Evolutionary conservation across 108 stramenopile genomes (phyloP).

Genomic region (Schizochytrium sp.): DNA sequence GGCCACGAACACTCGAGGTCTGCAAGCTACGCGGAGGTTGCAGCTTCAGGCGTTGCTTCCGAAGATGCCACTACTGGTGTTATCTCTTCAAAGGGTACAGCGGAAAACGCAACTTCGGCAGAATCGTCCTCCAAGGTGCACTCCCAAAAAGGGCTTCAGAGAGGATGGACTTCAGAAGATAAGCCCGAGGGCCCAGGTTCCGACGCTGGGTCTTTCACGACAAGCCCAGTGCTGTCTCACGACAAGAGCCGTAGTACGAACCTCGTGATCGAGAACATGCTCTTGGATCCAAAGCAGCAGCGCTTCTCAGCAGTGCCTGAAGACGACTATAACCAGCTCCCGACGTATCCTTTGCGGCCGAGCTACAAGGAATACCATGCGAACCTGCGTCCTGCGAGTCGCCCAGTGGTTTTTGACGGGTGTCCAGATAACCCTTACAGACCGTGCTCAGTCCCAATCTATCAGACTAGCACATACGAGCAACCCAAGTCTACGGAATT

Average conservation of each 20-base stretch:
- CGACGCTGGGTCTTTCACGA: neutral
- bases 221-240: neutral
- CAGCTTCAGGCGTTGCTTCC: too few species aligned
- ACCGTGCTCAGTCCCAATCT: slow-evolving; percentile 64
- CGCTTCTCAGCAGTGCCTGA: slow-evolving; percentile 20
- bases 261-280: slow-evolving; percentile 33
- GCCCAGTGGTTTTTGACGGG: slow-evolving; percentile 34
- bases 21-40: too few species aligned
- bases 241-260: neutral
- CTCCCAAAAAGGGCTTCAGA: too few species aligned
- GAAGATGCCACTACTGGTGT: too few species aligned
- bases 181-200: neutral
- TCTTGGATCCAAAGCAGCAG: slow-evolving; percentile 1
- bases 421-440: slow-evolving; percentile 60
- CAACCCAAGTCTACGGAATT: slow-evolving; percentile 44
- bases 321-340: slow-evolving; percentile 45
- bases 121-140: too few species aligned
- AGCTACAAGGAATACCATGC: slow-evolving; percentile 58
- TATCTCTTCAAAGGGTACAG: too few species aligned
- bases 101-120: too few species aligned
- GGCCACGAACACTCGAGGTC: too few species aligned
- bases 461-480: slow-evolving; percentile 65
- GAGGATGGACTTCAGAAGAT: too few species aligned
- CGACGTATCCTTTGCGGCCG: slow-evolving; percentile 33
- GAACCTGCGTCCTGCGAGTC: neutral